Evolutionary conservation across 805 yeast species (phyloP).

Genomic region (Blastobotrys parvus): DNA sequence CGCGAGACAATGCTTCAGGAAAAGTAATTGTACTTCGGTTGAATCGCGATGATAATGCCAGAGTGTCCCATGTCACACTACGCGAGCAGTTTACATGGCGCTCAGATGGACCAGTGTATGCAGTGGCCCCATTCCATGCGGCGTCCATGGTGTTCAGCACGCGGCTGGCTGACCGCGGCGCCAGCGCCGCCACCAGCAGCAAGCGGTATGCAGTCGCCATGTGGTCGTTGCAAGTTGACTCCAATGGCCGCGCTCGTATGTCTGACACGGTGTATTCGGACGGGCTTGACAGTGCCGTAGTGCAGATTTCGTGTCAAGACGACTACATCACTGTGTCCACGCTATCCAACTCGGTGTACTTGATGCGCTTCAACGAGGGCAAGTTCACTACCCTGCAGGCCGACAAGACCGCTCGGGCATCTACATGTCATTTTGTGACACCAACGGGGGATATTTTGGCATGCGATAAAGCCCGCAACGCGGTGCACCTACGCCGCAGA

Average conservation of each 20-base stretch:
- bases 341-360: slow-evolving; percentile 5
- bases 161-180: no score
- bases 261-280: no score
- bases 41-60: slow-evolving; percentile 3
- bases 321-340: slow-evolving; percentile 7
- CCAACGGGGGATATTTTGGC: slow-evolving; percentile 3
- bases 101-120: slow-evolving; percentile 5
- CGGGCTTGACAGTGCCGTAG: slow-evolving; percentile 9
- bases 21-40: slow-evolving; percentile 10
- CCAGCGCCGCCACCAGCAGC: no score
- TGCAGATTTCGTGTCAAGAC: slow-evolving; percentile 4
- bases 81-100: slow-evolving; percentile 6
- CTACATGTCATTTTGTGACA: background rate
- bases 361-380: slow-evolving; percentile 1
- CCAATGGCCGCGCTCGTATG: no score
- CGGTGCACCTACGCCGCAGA: no score
- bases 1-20: slow-evolving; percentile 3
- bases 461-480: no score
- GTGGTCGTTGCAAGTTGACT: no score
- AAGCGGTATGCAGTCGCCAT: no score
- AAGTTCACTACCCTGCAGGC: slow-evolving; percentile 1
- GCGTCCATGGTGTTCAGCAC: no score
- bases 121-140: slow-evolving; percentile 4
- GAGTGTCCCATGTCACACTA: slow-evolving; percentile 4
- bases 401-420: slow-evolving; percentile 2